Base-by-base conservation (phyloP, 2,329 filamentous ascomycete species). In the Dactylonectria estremocensis region DNA sequence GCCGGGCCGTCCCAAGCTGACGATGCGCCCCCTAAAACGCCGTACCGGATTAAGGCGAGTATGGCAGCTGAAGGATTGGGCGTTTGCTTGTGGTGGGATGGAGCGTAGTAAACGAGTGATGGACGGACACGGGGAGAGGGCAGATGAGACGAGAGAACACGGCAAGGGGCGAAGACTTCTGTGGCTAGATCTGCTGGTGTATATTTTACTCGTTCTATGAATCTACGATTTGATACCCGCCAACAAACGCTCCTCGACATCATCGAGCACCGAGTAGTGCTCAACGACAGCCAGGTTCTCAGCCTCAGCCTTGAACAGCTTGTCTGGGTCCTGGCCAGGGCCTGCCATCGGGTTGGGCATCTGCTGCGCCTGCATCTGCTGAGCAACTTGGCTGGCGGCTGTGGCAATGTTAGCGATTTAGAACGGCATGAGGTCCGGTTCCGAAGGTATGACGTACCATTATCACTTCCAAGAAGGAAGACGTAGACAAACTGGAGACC, bases 401-500 rank as follows among this genome's bases (percentile, higher is more conserved):
- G 48, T 7, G 24, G 31, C 13, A 14, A 31, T 35, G 35, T 56
- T 24, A 53, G 35, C 18, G 18, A 33, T 37, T 16, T 24, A 13
- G 46, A 37, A 6, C 18, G 37, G 69, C 76, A 31, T 13, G 20
- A 35, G 33, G 69, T 24, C 61, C 28, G 11, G 53, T 10, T 16
- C 14, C 20, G 57, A 43, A 45, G 35, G 18, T 28, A 33, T 1
- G 22, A 28, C 91, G 81, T 86, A 98, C 95, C 91, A 81, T 98
- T 98, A 77, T 99, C 97, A 80, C 93, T 97, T 9, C 96, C 96
- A 14, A 99, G 88, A 56, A 99, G 91, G 80, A 98, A 98, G 78
- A 96, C 97, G 81, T 99, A 99, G 65, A 99, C 95, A 61, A 95
- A 94, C 81, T 98, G 95, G 65, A 99, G 86, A 53, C 97, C 96